phyloP scores from a whole-genome alignment of 225 moss, liverwort and hornwort genomes.

The Ulota crispa region DNA sequence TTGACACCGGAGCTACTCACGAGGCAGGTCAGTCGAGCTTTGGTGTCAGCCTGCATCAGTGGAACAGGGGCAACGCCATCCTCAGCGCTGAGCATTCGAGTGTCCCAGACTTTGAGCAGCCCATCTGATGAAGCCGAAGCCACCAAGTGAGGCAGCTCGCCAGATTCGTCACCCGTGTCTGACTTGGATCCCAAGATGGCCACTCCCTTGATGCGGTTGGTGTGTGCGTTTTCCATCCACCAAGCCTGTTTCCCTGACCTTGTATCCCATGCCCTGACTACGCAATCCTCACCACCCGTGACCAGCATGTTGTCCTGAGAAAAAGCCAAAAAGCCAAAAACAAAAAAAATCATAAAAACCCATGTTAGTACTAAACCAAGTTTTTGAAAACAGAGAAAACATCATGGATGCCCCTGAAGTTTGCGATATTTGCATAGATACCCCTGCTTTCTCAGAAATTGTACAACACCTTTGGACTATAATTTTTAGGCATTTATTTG shows the following conservation, averaged over 20 bases:
- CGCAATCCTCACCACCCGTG: slow-evolving; percentile 79
- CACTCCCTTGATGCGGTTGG: slow-evolving; percentile 84
- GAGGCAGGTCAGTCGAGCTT: slow-evolving; percentile 88
- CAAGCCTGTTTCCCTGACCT: slow-evolving; percentile 72
- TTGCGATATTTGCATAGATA: too few relatives aligned
- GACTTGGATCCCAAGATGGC: slow-evolving; percentile 60
- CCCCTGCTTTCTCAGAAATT: too few relatives aligned
- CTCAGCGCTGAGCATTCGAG: slow-evolving; percentile 56
- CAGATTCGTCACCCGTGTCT: slow-evolving; percentile 31
- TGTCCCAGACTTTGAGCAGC: slow-evolving; percentile 85
- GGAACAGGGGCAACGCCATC: slow-evolving; percentile 42
- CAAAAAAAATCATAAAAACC: background rate
- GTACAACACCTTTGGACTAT: too few relatives aligned
- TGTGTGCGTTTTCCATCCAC: slow-evolving; percentile 72
- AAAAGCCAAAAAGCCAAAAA: background rate
- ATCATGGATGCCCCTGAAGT: too few relatives aligned
- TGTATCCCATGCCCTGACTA: slow-evolving; percentile 79
- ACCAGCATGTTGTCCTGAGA: slow-evolving; percentile 74
- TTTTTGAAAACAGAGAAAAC: too few relatives aligned
- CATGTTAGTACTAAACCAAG: background rate
- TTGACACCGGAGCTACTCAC: slow-evolving; percentile 64
- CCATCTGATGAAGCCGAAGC: slow-evolving; percentile 97
- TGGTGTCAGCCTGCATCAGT: slow-evolving; percentile 75
- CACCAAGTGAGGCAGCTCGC: slow-evolving; percentile 54
- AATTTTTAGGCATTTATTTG: too few relatives aligned